Base-by-base conservation (phyloP, 768 basidiomycete species). In the Rhizopogon vulgaris region DNA sequence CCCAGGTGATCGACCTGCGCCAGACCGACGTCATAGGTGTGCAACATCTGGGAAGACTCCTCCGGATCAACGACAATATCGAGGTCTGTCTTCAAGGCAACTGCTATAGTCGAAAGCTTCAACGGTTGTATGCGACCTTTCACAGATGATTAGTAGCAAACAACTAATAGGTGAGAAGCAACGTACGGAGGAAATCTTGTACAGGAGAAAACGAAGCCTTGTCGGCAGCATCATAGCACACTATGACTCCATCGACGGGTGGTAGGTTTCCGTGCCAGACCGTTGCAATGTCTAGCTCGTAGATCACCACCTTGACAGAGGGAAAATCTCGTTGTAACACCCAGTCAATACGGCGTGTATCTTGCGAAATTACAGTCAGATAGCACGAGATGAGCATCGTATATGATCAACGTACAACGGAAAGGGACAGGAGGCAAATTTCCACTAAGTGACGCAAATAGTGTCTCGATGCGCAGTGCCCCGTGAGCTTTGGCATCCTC, bases 21-120 rank as follows among this genome's bases (percentile, higher is more conserved):
- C 27, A 96, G 69, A 8, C 91, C 90, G 7, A 85, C 80, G 58
- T 90, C 85, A 65, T 86, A 86, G 32, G 72, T 69, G 32, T 76
- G 69, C 38, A 87, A 72, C 38, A 84, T 64, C 17, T 68, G 71
- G 18, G 72, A 58, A 4, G 81, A 83, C 42, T 68, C 68, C 49
- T 73, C 69, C 9, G 85, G 80, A 56, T 85, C 76, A n/a, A 90
- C 73, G 38, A 71, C 71, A 37, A 71, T 72, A 17, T 74, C 73
- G 17, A 86, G 70, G 62, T 95, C 90, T 5, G 85, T 84, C 67
- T 96, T 97, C 72, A 93, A 92, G 4, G 90, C 91, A 12, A 97
- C 73, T 11, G 92, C 87, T 41, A 95, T 76, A 24, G 79, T 71
- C 8, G 87, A 79, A 36, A 87, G 69, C 52, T 78, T 78, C 62